Percentiles rank a stretch among this genome's conserved stretches.
Conservation (phyloP, 257 asterid species). For the Petrea volubilis region DNA sequence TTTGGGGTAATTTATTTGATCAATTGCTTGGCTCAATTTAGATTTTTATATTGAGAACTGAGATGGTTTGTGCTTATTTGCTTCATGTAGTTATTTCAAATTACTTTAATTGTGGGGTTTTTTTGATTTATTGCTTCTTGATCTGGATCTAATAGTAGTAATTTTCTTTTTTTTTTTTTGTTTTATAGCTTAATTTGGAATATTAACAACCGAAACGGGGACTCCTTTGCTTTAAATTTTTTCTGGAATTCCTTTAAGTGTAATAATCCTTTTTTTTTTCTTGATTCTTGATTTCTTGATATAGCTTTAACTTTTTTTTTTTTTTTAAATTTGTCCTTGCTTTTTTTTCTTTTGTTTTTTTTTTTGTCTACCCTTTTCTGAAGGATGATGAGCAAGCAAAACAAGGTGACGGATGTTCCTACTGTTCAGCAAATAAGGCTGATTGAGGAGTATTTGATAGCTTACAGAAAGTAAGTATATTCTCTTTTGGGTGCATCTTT, state of each 20-base stretch:
- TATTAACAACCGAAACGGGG: slow-evolving; percentile 7
- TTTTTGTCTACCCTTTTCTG: too few species aligned
- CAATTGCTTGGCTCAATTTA: background rate
- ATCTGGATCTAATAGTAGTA: background rate
- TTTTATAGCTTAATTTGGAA: background rate
- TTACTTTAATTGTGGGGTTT: background rate
- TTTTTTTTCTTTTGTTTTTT: too few species aligned
- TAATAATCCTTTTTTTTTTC: background rate
- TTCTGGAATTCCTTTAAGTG: background rate
- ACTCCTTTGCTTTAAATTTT: background rate
- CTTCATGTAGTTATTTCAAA: background rate
- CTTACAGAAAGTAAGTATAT: too few species aligned
- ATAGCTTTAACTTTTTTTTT: too few species aligned
- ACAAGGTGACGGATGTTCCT: too few species aligned
- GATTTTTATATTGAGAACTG: background rate
- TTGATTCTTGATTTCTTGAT: slow-evolving; percentile 5
- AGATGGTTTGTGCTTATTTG: slow-evolving; percentile 13
- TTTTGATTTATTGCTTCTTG: background rate
- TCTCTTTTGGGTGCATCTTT: too few species aligned
- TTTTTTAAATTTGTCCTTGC: too few species aligned
- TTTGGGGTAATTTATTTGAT: background rate
- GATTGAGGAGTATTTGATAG: too few species aligned
- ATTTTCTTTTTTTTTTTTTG: background rate
- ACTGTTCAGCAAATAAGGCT: too few species aligned
- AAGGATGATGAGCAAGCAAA: too few species aligned